Base-by-base conservation (phyloP, 2,329 filamentous ascomycete genomes). In the Chrysosporium queenslandicum region DNA sequence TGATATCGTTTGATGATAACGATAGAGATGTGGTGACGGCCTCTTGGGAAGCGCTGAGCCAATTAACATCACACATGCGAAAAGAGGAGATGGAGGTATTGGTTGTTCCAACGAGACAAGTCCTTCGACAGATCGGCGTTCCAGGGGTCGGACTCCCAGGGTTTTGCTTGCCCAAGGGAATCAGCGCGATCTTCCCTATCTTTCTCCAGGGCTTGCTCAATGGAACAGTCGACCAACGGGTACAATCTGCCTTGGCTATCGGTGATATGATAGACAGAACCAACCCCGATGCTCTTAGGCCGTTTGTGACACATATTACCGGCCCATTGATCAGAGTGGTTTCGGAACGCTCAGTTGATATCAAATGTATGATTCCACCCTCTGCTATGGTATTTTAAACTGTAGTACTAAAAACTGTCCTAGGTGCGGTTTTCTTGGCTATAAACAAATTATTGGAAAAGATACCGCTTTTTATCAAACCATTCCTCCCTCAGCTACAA, bases 81-180 rank as follows among this genome's bases (percentile, higher is more conserved):
- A 98, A 98, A 69, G 94, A 98, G 66, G 91, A 97, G 70, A 97
- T 98, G 92, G 94, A 98, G 65, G 82, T 85, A 0, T 77, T 98
- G 42, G 89, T 95, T 16, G 74, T 81, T 50, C 92, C 91, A 0
- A 95, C 91, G 1, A 78, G 91, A 54, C 86, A 94, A 68, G 84
- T 87, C 1, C 77, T 98, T 51, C 83, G 87, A 59, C 87, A 91
- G 63, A 86, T 97, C 43, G 92, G 94, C 60, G 87, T 95, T 41
- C 74, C 89, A 39, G 92, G 92, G 25, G 79, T 83, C 37, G 84
- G 90, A 63, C 76, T 98, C 43, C 81, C 89, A 36, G 94, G 92
- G 32, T 98, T 98, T 73, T 77, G 75, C 32, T 74, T 97, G 53
- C 92, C 91, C 1, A 98, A 97, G 79, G 94, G 94, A 56, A 95